These are phyloP conservation scores for Puccinia polysora DNA, from an alignment of 1,284 basidiomycete genomes.

Conservation along the genomic window DNA sequence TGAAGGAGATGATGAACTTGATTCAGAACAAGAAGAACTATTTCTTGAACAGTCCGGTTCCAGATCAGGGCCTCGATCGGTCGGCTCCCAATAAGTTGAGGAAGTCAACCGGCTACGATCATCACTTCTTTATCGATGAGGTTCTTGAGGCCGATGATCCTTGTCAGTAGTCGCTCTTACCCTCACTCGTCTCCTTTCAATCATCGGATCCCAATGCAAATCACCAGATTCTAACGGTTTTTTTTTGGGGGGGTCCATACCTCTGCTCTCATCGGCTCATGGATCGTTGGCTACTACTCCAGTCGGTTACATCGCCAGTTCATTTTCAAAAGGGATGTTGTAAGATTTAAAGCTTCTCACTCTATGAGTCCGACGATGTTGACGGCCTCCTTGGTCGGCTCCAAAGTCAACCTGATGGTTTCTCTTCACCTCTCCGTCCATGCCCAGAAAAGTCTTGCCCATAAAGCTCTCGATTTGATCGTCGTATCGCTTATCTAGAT, in stretches of 20 bases:
- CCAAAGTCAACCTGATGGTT: no score
- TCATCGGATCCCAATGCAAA: not conserved
- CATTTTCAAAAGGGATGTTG: slow-evolving; percentile 29
- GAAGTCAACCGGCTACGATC: not conserved
- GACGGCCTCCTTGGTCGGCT: no score
- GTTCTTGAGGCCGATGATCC: slow-evolving; percentile 25
- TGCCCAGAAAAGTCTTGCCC: no score
- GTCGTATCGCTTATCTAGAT: no score
- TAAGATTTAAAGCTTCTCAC: no score
- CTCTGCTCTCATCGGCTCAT: not conserved
- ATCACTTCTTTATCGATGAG: slow-evolving; percentile 28
- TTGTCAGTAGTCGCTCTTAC: slow-evolving; percentile 1
- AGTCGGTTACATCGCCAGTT: slow-evolving; percentile 27
- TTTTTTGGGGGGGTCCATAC: not conserved
- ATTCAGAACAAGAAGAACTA: slow-evolving; percentile 16
- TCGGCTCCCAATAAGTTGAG: not conserved
- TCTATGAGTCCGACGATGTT: no score
- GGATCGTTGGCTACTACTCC: not conserved
- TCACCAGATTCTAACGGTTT: not conserved
- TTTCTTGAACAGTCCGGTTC: not conserved
- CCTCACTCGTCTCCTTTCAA: not conserved
- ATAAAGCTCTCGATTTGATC: no score
- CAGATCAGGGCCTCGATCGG: not conserved
- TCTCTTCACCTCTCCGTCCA: no score
- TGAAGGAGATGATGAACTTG: slow-evolving; percentile 26